Evolutionary conservation across 1,284 basidiomycete species (phyloP), one percentile per base, ranked within the genome.

Genomic region (Athelia sp.): DNA sequence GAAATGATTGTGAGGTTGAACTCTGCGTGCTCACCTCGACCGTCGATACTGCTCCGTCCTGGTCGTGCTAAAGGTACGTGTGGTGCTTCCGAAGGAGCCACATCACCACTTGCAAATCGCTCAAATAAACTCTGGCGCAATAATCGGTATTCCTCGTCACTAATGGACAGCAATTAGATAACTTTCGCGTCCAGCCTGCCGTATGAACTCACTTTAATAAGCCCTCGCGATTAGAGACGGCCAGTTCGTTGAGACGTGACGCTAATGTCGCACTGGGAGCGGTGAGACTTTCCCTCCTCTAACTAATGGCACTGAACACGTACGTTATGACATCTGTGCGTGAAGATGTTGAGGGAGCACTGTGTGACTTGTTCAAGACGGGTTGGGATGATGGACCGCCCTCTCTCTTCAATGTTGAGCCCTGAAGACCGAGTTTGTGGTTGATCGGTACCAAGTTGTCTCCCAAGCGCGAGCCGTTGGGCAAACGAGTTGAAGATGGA

Each of bases 41-140:
- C 56, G 46, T 69, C 68, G 55, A 50, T 35, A 54, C 65, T 57
- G 51, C 58, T 57, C 6, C 56, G 60, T 44, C 64, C 62, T 47
- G 62, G 60, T 52, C 57, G 58, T 19, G 56, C 55, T 51, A 61
- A 70, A 38, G 82, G 82, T 44, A 88, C 79, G 38, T 87, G 60
- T 19, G 84, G 71, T 13, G 63, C 60, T 63, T 89, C 86, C 40
- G 73, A 69, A 17, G 86, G 84, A 17, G 86, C 70, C 6, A 70
- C 58, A 24, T 78, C 70, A 54, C 68, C 75, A 52, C 71, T 76
- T 15, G 84, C 74, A 55, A 87, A 79, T 49, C 86, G 78, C 59
- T 89, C 84, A 54, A 90, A 90, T 40, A 90, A 68, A 58, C 81
- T 86, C 62, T 87, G 84, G 32, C 87, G 80, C 9, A 90, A 72